Base-by-base conservation (phyloP, 2,329 filamentous ascomycete genomes). In the Ascochyta clinopodiicola region DNA sequence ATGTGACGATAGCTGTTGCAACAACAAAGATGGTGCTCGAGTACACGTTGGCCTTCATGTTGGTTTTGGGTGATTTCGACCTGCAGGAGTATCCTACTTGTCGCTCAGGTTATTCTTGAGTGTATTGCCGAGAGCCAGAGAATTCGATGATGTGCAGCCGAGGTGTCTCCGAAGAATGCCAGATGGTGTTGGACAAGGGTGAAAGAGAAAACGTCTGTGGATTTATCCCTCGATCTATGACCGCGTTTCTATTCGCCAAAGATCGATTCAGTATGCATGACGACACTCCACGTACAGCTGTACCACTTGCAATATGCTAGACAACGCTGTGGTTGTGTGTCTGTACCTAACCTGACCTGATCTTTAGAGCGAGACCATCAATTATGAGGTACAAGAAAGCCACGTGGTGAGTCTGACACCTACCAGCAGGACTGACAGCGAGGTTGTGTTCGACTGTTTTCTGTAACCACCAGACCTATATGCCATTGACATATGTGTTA, bases 131-230 rank as follows among this genome's bases (percentile, higher is more conserved):
- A 17, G n/a, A 35, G 17, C 5, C n/a, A 15, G n/a, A 17, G 9
- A 8, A 5, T 25, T 10, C 17, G 17, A 31, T 25, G 15, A 22
- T 38, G 32, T 46, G n/a, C 42, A 38, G 42, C 52, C 52, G 46
- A 46, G 15, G 17, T 37, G 19, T 9, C 17, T 15, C 52, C 52
- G 52, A 51, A 37, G 52, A 56, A 56, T 56, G 52, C 4, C 12
- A 34, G n/a, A 22, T 12, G 31, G 25, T 17, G 19, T 25, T 17
- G 32, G 36, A 45, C 25, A 46, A 43, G 52, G 46, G 40, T 38
- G 40, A 19, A 7, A 38, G 13, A 25, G 27, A 10, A 6, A 42
- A 19, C 13, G 19, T 24, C 12, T 7, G 19, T 8, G 29, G 29
- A 9, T 29, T 37, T 19, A 12, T 24, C 4, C 19, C 15, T 38